Base-by-base conservation (phyloP, 2,329 filamentous ascomycete genomes). In the Pseudopithomyces maydicus region DNA sequence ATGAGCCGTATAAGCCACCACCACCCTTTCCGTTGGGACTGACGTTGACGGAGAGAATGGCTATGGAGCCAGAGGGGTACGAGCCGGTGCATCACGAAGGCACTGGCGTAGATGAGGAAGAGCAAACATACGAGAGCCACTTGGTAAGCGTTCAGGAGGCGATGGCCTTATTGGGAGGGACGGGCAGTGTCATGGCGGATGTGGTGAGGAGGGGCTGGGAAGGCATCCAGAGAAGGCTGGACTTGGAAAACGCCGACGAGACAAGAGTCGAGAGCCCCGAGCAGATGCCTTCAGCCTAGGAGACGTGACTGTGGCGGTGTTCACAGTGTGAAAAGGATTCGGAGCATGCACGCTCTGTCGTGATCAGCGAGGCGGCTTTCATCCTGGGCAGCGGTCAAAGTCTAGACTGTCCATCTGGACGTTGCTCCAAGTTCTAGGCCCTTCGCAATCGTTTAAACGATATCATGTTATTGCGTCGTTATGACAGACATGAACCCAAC, bases 21-120 rank as follows among this genome's bases (percentile, higher is more conserved):
- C 71, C 73, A 0, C 53, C 71, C 0, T 81, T 72, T 58, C 76
- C 78, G 0, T 36, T 41, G 1, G 57, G 65, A 8, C 54, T 79
- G 56, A 77, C 70, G 2, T 52, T 83, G 10, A 58, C 61, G 7
- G 69, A 79, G 29, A 70, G 80, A 26, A 60, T 80, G 1, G 63
- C 48, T 23, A 56, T 74, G 63, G 80, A 83, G 56, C 64, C 66
- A 2, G 63, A 74, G 47, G 74, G 72, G 5, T 81, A 81, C 57
- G 77, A 79, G 67, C 81, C 81, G 1, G 45, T 74, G 11, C 68
- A 77, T 59, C 80, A 82, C 63, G 73, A 78, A 57, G 76, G 75
- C 2, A 83, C 81, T 6, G 80, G 81, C 0, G 81, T 83, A 0
- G 76, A 82, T 64, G 76, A 74, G 20, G 79, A 81, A 49, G 81